Conservation (phyloP, 352 stramenopile genomes). For the Globisporangium carolinianum region DNA sequence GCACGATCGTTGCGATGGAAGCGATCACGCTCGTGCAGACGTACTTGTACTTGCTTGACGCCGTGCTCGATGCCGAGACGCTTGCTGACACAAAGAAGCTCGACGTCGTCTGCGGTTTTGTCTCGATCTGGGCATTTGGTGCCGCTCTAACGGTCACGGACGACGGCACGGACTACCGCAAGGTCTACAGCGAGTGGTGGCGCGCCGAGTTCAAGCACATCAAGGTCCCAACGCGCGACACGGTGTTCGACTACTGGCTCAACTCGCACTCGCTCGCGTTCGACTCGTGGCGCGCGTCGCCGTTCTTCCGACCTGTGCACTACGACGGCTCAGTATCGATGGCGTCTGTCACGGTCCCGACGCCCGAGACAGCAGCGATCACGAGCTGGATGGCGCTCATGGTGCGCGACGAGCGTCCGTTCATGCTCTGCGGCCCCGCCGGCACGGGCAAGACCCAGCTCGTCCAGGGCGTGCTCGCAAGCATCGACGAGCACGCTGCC, state of each 20-base stretch:
- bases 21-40: constrained; percentile 89
- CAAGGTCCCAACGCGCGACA: constrained; percentile 91
- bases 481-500: constrained; percentile 30
- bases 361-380: constrained; percentile 89
- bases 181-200: constrained; percentile 94
- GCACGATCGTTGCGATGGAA: constrained; percentile 86
- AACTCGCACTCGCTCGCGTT: constrained; percentile 86
- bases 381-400: constrained; percentile 93
- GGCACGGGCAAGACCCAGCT: constrained; percentile 94
- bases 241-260: constrained; percentile 96
- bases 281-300: constrained; percentile 91
- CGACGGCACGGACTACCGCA: constrained; percentile 91
- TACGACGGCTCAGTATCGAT: constrained; percentile 74
- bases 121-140: constrained; percentile 92
- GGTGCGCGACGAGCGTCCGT: constrained; percentile 85
- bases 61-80: constrained; percentile 66
- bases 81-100: constrained; percentile 57
- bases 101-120: constrained; percentile 88
- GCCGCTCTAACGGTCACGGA: constrained; percentile 82
- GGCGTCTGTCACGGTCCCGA: constrained; percentile 89
- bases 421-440: constrained; percentile 91
- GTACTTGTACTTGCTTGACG: constrained; percentile 90
- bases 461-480: constrained; percentile 77
- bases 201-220: constrained; percentile 89
- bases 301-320: constrained; percentile 82